Evolutionary conservation across 768 basidiomycete species (phyloP), one percentile per base, ranked within the genome.

Genomic region (Guyanaporus albipodus): DNA sequence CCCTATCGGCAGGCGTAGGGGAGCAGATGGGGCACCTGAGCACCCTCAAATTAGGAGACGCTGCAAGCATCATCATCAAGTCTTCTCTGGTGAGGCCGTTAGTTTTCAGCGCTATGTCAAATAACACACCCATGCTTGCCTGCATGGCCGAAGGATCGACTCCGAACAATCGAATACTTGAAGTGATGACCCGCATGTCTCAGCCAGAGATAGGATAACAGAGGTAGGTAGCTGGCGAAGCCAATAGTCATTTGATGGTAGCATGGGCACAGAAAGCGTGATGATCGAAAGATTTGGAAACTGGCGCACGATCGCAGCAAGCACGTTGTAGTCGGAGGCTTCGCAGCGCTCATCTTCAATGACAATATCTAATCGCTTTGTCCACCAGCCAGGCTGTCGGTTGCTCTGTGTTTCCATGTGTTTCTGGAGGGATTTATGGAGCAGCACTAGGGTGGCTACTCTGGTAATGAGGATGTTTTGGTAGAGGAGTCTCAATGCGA

Each of bases 141-240:
- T 63, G 48, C 54, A 63, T 17, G 62, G 62, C 39, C 63, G 56
- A 43, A 63, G 52, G 15, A 58, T 48, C 12, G 62, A 63, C 22
- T 66, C 63, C 6, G 61, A 66, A 29, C 62, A 63, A 29, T 63
- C 61, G 41, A 63, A 65, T 23, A 52, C 36, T 32, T 60, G 58
- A 9, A 63, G 51, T 18, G 61, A 63, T 8, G 40, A 19, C 18
- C 61, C 61, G 10, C 61, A 63, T 19, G 58, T 54, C 54, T 66
- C 61, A 14, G 48, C 56, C 12, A 64, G 43, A 19, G 64, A 49
- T 3, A 34, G 34, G 4, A 63, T 18, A n/a, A 63, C 29, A 11
- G 53, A 23, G 18, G 51, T 47, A 4, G 61, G 64, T 27, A 66
- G 36, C 22, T 56, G 56, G 28, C 61, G 50, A 34, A 58, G 61